Conservation (phyloP, 208 protist species). For the Tetramitus jugosus region DNA sequence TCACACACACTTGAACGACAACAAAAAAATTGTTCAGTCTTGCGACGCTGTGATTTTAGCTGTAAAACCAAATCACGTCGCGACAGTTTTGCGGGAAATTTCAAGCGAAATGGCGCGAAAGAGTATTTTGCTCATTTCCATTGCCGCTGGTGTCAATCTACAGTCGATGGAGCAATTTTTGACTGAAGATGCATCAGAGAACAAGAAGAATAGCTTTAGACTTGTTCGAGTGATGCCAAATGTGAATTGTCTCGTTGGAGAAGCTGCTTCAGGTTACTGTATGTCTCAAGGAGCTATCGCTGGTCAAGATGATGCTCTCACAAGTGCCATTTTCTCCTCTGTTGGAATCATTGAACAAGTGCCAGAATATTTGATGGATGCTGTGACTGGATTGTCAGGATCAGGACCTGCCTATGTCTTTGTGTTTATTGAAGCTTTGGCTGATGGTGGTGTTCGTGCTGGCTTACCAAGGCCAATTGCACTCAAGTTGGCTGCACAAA, state of each 20-base stretch:
- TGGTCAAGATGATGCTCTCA: conserved; percentile 40
- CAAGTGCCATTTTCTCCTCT: conserved; percentile 54
- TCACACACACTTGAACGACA: too few relatives aligned
- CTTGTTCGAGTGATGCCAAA: conserved; percentile 92
- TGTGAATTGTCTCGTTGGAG: conserved; percentile 62
- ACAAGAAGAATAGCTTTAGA: conserved; percentile 41
- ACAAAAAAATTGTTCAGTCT: conserved; percentile 48
- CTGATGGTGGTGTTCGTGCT: conserved; percentile 80
- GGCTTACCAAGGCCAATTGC: conserved; percentile 72
- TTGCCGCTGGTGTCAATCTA: conserved; percentile 76
- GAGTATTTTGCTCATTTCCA: conserved; percentile 68
- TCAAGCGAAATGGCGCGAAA: conserved; percentile 33
- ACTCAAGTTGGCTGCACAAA: conserved; percentile 74
- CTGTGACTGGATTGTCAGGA: conserved; percentile 82
- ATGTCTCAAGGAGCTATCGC: conserved; percentile 22
- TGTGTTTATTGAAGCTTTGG: conserved; percentile 86
- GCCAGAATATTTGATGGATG: conserved; percentile 69
- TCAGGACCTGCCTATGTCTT: conserved; percentile 88
- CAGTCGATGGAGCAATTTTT: not conserved
- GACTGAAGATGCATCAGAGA: conserved; percentile 39
- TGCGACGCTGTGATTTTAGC: conserved; percentile 73
- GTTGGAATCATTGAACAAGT: conserved; percentile 60
- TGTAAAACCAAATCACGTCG: conserved; percentile 78
- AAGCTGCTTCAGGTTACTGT: conserved; percentile 53
- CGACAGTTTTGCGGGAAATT: conserved; percentile 53